Conservation (phyloP, 495 filamentous ascomycete species). For the Entonaema liquescens region DNA sequence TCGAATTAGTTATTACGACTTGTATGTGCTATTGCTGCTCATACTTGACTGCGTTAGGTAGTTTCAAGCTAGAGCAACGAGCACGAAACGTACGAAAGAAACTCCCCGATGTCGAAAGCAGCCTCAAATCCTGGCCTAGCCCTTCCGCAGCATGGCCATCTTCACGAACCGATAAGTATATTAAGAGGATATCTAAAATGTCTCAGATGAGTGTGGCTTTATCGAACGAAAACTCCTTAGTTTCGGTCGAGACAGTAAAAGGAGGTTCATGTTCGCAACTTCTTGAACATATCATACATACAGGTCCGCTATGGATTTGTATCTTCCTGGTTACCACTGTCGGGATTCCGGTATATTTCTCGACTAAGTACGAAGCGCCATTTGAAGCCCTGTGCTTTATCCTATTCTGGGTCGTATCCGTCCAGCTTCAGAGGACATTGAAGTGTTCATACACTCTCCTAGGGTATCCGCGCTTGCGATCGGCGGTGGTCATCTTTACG, state of each 20-base stretch:
- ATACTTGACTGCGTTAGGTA: constrained; percentile 26
- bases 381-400: constrained; percentile 51
- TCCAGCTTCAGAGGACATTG: constrained; percentile 50
- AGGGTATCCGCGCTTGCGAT: constrained; percentile 35
- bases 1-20: constrained; percentile 33
- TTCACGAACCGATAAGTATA: constrained; percentile 12
- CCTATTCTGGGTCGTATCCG: constrained; percentile 52
- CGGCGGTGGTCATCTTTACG: constrained; percentile 45
- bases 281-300: constrained; percentile 40
- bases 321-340: constrained; percentile 30
- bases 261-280: constrained; percentile 4
- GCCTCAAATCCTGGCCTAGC: constrained; percentile 40
- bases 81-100: constrained; percentile 24
- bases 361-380: constrained; percentile 35
- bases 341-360: constrained; percentile 40
- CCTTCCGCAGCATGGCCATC: constrained; percentile 42
- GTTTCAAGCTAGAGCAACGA: constrained; percentile 36
- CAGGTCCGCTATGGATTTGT: constrained; percentile 39
- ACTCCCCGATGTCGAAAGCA: constrained; percentile 31
- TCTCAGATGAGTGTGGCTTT: constrained; percentile 34
- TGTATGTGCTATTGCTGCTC: constrained; percentile 32
- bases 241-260: constrained; percentile 2
- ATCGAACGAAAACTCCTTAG: constrained; percentile 9
- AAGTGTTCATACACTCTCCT: constrained; percentile 37
- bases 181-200: constrained; percentile 20